Conservation (phyloP, 805 yeast genomes). For the Starmerella davenportii region DNA sequence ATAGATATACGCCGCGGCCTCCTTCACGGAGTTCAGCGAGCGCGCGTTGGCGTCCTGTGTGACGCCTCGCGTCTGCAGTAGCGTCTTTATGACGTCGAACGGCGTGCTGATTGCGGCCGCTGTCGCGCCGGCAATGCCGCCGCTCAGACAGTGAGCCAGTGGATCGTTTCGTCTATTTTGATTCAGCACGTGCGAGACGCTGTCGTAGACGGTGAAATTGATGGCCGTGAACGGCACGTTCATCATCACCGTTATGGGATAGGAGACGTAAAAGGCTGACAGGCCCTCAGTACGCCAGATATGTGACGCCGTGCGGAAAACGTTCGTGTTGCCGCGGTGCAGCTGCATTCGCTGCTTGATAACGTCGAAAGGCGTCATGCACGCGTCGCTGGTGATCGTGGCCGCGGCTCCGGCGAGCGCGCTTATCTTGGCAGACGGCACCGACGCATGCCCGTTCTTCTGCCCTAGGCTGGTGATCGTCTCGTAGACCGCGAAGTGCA, state of each 20-base stretch:
- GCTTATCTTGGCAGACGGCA: constrained; percentile 59
- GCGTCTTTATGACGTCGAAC: constrained; percentile 75
- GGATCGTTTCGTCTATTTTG: constrained; percentile 70
- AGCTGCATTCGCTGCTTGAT: constrained; percentile 88
- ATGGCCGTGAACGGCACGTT: constrained; percentile 90
- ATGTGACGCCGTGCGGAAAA: constrained; percentile 16
- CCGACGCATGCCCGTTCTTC: constrained; percentile 28
- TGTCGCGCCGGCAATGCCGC: constrained; percentile 86
- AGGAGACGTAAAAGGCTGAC: constrained; percentile 72
- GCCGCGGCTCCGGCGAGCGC: constrained; percentile 82
- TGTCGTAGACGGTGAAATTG: constrained; percentile 84
- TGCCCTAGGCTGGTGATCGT: constrained; percentile 42
- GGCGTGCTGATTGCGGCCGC: constrained; percentile 95
- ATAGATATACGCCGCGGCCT: constrained; percentile 55
- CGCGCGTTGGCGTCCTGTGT: constrained; percentile 26
- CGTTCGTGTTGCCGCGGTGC: constrained; percentile 17
- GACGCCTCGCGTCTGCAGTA: constrained; percentile 59
- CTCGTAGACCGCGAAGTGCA: constrained; percentile 89
- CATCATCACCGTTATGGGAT: constrained; percentile 83
- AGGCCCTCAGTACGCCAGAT: constrained; percentile 28
- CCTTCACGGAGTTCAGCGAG: constrained; percentile 43
- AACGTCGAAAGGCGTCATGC: constrained; percentile 95
- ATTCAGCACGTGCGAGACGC: constrained; percentile 56
- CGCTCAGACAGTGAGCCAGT: constrained; percentile 73
- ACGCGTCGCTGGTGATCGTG: constrained; percentile 80